A percentile compares a stretch with the other conserved stretches of the same genome.
These are phyloP conservation scores for Linnemannia exigua DNA, from an alignment of 192 early-diverging fungal species.

Conservation along the genomic window DNA sequence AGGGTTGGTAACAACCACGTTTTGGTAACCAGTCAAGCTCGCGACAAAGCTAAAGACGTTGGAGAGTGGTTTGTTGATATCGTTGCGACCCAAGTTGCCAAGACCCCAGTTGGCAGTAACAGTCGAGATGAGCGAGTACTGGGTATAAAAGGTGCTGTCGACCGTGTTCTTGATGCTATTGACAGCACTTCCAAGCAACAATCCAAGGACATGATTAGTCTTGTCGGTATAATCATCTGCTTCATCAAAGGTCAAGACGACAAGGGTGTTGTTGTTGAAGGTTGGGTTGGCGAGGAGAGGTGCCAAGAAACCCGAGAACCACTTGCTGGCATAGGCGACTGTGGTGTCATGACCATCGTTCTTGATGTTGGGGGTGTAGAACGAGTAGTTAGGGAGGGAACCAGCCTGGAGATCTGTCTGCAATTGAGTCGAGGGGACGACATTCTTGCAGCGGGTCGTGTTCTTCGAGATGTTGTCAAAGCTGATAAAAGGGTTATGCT, in stretches of 20 bases:
- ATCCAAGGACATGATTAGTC: constrained; percentile 58
- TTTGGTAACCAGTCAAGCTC: constrained; percentile 44
- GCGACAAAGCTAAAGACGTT: constrained; percentile 60
- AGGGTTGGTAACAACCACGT: constrained; percentile 31
- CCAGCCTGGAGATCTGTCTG: constrained; percentile 61
- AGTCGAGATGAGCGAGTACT: constrained; percentile 72
- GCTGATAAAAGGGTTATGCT: constrained; percentile 83
- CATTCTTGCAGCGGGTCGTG: constrained; percentile 69
- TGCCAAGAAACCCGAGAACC: constrained; percentile 70
- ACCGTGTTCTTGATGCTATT: constrained; percentile 28
- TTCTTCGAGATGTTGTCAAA: constrained; percentile 67
- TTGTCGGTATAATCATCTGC: constrained; percentile 24
- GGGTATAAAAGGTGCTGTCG: constrained; percentile 71
- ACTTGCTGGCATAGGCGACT: constrained; percentile 60
- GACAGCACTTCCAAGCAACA: constrained; percentile 59
- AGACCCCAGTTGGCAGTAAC: constrained; percentile 74
- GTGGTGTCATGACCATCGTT: constrained; percentile 70
- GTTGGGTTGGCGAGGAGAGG: constrained; percentile 59
- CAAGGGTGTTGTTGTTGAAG: constrained; percentile 60
- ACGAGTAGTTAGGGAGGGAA: constrained; percentile 31
- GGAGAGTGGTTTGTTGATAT: constrained; percentile 59
- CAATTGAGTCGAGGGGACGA: constrained; percentile 70
- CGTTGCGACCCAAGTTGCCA: constrained; percentile 65
- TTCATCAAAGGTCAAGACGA: constrained; percentile 57
- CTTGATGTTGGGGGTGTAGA: constrained; percentile 70